phyloP scores from a whole-genome alignment of 148 eudicot genomes.

The Talinum fruticosum region DNA sequence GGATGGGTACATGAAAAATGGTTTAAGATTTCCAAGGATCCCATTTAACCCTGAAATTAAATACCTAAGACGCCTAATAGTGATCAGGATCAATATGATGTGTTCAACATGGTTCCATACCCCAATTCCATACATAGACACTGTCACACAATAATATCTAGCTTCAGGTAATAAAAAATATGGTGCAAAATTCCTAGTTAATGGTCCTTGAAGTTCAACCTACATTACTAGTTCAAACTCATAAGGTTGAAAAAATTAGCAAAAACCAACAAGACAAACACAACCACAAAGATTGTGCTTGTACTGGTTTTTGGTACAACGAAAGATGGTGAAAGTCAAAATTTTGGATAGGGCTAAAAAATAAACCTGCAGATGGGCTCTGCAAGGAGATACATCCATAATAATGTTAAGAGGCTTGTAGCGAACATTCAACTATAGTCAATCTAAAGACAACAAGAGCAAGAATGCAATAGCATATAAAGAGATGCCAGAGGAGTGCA shows the following conservation, averaged over 20 bases:
- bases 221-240: neutral
- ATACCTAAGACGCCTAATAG: neutral
- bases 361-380: neutral
- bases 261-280: neutral
- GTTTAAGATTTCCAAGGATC: neutral
- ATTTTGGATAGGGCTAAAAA: neutral
- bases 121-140: neutral
- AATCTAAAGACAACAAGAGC: neutral
- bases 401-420: too few species aligned
- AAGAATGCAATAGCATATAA: too few species aligned
- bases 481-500: neutral
- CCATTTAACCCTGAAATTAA: neutral
- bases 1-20: neutral
- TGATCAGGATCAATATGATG: neutral
- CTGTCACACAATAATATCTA: neutral
- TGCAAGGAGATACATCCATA: neutral
- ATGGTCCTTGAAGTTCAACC: neutral
- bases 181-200: neutral
- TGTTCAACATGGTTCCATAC: neutral
- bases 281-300: neutral
- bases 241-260: too few species aligned
- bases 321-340: neutral
- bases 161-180: too few species aligned
- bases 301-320: neutral
- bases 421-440: neutral